Base-by-base conservation (phyloP, 2,329 filamentous ascomycete species). In the Monilinia aucupariae region DNA sequence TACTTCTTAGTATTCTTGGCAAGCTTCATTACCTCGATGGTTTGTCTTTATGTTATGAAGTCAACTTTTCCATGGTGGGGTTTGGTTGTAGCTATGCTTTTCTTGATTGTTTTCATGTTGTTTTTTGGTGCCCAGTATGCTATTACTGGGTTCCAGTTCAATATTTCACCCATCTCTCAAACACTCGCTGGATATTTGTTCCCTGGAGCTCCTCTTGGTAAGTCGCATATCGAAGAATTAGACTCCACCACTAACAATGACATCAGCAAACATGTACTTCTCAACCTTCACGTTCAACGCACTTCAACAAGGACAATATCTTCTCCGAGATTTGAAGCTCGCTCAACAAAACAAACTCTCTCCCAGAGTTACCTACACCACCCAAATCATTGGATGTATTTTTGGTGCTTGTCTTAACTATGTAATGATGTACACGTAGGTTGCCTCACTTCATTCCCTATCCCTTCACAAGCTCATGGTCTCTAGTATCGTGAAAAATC, bases 191-290 rank as follows among this genome's bases (percentile, higher is more conserved):
- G 79, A 13, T 81, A 80, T 69, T 77, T 75, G 71, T 62, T 75
- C 72, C 68, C 67, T 10, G 88, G 88, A 34, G 81, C 81, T 5
- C 87, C 88, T 4, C 78, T 90, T 65, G 62, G 56, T 64, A 55
- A 49, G 61, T 22, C 25, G n/a, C 22, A 59, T 39, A 39, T 9
- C 25, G 4, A 25, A 4, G 4, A 27, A 25, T 32, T 41, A 13
- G 37, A 22, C 34, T 3, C 5, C 37, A 41, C 20, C 20, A 15
- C 27, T 51, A 17, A 54, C 55, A 34, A 9, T 27, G 13, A n/a
- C 27, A 27, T 3, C 12, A 61, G 85, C 86, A 53, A 87, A 89
- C 81, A 91, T 68, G 64, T 82, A 90, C 78, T 90, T 90, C 78
- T 90, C 89, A 74, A 88, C 85, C 66, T 90, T 87, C 69, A 85